These are phyloP conservation scores for Effrenium voratum DNA, from an alignment of 73 alveolate genomes.

Conservation along the genomic window DNA sequence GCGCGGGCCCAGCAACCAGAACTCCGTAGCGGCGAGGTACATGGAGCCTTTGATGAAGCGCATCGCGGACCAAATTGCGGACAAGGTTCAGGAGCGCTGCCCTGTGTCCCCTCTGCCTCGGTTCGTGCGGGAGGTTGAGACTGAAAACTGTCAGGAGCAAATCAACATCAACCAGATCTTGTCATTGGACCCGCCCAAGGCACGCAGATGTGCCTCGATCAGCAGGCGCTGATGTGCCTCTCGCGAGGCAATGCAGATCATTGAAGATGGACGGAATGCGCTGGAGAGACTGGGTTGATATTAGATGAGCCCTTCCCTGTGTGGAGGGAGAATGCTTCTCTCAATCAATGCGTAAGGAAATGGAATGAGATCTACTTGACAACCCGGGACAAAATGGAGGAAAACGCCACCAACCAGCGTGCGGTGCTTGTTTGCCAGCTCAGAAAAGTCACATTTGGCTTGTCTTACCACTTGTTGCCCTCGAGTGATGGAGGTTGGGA, in stretches of 20 bases:
- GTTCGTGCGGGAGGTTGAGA: background rate
- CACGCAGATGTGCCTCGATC: background rate
- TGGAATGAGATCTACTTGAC: slow-evolving; percentile 96
- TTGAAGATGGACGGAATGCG: slow-evolving; percentile 97
- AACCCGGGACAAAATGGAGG: slow-evolving; percentile 97
- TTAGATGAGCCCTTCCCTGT: background rate
- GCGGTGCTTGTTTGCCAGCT: background rate
- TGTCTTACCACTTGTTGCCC: background rate
- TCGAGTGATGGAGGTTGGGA: slow-evolving; percentile 96
- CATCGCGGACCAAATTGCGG: slow-evolving; percentile 98
- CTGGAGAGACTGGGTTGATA: slow-evolving; percentile 2
- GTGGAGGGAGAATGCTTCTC: background rate
- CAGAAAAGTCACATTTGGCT: background rate
- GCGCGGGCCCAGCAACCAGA: too few species aligned
- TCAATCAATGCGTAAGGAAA: background rate
- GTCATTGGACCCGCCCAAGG: slow-evolving; percentile 96
- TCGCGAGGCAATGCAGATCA: slow-evolving; percentile 95
- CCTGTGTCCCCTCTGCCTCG: background rate
- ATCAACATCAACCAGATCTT: slow-evolving; percentile 97
- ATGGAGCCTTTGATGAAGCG: slow-evolving; percentile 98
- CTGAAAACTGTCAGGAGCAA: slow-evolving; percentile 95
- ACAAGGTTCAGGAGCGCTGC: slow-evolving; percentile 94
- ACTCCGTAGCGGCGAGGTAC: slow-evolving; percentile 96
- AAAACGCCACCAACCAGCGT: slow-evolving; percentile 93
- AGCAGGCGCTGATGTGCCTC: background rate